Percentiles rank a stretch among this genome's conserved stretches.
phyloP scores from a whole-genome alignment of 139 green algal genomes.

The Raphidocelis subcapitata region DNA sequence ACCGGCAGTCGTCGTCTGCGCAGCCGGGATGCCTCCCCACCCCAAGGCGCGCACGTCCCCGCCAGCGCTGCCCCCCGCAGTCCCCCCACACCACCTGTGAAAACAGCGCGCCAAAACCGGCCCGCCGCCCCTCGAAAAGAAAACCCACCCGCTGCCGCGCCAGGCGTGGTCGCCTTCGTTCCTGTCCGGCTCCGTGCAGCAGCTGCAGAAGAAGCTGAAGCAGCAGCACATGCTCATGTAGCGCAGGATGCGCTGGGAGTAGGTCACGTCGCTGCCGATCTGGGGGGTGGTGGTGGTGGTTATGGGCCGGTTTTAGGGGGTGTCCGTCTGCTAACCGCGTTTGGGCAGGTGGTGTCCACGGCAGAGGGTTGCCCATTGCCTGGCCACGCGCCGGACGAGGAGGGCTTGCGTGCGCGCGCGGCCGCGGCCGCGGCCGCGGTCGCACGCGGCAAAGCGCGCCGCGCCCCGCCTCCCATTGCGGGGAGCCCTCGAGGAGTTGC shows the following conservation, averaged over 20 bases:
- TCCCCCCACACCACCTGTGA: background rate
- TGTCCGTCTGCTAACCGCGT: no score
- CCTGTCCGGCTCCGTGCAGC: conserved; percentile 36
- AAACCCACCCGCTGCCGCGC: background rate
- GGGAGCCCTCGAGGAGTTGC: no score
- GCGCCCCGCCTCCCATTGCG: no score
- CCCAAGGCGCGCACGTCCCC: no score
- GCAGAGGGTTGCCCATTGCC: background rate
- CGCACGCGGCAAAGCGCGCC: no score
- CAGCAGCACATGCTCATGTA: conserved; percentile 61
- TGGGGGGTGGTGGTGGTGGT: conserved; percentile 12
- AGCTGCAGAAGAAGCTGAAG: conserved; percentile 42
- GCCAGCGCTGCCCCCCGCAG: background rate
- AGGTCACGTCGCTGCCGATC: conserved; percentile 51
- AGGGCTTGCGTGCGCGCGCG: no score
- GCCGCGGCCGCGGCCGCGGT: no score
- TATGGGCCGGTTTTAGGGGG: background rate
- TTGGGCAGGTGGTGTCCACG: background rate
- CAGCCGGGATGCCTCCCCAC: no score
- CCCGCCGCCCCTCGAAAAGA: no score
- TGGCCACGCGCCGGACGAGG: no score
- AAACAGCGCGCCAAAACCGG: no score
- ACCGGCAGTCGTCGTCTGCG: no score
- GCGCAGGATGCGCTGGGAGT: conserved; percentile 52
- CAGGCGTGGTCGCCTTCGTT: conserved; percentile 11